Base-by-base conservation (phyloP, 805 yeast genomes). In the Wickerhamiella sorbophila region DNA sequence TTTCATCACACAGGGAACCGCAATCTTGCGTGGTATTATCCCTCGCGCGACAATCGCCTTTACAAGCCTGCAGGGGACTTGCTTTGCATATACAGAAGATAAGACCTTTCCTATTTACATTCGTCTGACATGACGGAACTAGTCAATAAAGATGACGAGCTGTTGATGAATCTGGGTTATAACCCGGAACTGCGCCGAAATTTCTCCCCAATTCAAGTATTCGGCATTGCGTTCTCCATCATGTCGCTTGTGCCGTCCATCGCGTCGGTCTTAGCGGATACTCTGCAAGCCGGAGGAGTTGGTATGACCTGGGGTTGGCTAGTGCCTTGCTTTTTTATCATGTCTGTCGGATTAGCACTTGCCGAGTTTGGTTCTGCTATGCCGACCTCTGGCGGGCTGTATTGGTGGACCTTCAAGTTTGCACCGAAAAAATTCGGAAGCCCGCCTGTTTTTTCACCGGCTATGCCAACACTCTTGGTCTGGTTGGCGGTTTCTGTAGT, bases 281-380 rank as follows among this genome's bases (percentile, higher is more conserved):
- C 79, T 16, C 61, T 79, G 12, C 58, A 70, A 26, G 74, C 79
- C 0, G 86, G 86, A 3, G 75, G 82, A 0, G 74, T 69, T 8
- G 74, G 78, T 4, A 65, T 76, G 43, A 65, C 77, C 2, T 79
- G 87, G 87, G 80, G 83, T 38, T 80, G 88, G 87, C 58, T 75
- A 37, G 52, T 74, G 14, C 68, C 82, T 27, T 68, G 75, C 4
- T 45, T 64, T 9, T 73, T 76, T 50, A 75, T 79, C 43, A 53
- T 77, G 42, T 53, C 65, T 8, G 69, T 75, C n/a, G 85, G 84
- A 15, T 47, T 70, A 5, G 65, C 79, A 15, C 71, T 80, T 75
- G 66, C 81, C 4, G 79, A 77, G 51, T 58, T 77, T 47, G 82
- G 79, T 1, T 70, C 78, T 31, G 71, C 85, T 1, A 70, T 76